Percentiles rank a stretch among this genome's conserved stretches.
Evolutionary conservation across 2,329 filamentous ascomycete genomes (phyloP).

Genomic region (Trichoderma koningiopsis): DNA sequence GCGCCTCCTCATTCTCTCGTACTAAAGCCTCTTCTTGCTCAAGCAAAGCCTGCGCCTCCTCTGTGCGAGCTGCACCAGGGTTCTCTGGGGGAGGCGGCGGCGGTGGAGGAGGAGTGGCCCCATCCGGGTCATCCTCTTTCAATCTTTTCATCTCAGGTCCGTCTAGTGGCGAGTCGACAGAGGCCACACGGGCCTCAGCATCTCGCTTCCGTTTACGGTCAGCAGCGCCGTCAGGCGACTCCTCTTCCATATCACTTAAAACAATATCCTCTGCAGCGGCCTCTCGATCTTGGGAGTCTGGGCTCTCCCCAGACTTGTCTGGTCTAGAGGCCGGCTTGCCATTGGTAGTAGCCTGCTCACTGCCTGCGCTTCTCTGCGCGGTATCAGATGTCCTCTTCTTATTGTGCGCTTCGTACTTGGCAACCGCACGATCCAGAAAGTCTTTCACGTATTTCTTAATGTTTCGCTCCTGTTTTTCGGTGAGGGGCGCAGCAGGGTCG

Average conservation of each 20-base stretch:
- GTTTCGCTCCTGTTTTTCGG: constrained; percentile 76
- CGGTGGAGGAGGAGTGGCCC: constrained; percentile 48
- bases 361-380: constrained; percentile 32
- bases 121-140: constrained; percentile 50
- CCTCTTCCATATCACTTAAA: constrained; percentile 48
- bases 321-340: neutral
- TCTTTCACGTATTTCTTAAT: constrained; percentile 82
- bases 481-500: constrained; percentile 71
- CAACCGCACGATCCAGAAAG: constrained; percentile 83
- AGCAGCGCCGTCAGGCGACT: constrained; percentile 51
- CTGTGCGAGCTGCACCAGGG: constrained; percentile 42
- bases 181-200: constrained; percentile 42
- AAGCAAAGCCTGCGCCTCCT: constrained; percentile 49
- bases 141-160: constrained; percentile 57
- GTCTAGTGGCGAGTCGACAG: constrained; percentile 55
- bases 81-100: constrained; percentile 49
- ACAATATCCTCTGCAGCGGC: constrained; percentile 34
- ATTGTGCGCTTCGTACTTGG: constrained; percentile 71
- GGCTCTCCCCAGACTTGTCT: constrained; percentile 29
- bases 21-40: constrained; percentile 55
- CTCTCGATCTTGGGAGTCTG: constrained; percentile 17
- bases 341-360: constrained; percentile 22
- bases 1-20: constrained; percentile 58
- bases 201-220: constrained; percentile 67
- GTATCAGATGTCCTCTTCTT: constrained; percentile 58